A percentile compares a stretch with the other conserved stretches of the same genome.
phyloP scores from a whole-genome alignment of 2,329 filamentous ascomycete genomes.

The Aotearoamyces nothofagi region DNA sequence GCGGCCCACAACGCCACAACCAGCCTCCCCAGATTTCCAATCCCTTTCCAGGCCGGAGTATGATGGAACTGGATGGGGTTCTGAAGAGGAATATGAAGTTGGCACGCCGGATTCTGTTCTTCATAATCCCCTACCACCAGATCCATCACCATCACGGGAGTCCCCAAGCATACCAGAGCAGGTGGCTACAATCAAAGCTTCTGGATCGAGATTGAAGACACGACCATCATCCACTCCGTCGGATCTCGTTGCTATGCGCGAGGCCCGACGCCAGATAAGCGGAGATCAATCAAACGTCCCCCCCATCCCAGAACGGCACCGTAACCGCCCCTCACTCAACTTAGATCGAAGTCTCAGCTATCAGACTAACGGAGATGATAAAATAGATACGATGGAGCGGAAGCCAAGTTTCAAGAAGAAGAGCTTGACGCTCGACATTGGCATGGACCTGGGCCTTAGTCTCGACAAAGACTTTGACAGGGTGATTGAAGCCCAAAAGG shows the following conservation, averaged over 20 bases:
- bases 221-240: conserved; percentile 76
- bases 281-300: conserved; percentile 48
- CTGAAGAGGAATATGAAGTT: conserved; percentile 37
- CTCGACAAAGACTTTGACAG: conserved; percentile 88
- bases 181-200: conserved; percentile 76
- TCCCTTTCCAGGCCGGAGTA: conserved; percentile 44
- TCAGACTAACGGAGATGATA: conserved; percentile 16
- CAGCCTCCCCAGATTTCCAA: conserved; percentile 19
- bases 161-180: conserved; percentile 63
- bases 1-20: conserved; percentile 6
- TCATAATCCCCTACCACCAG: conserved; percentile 45
- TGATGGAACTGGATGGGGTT: conserved; percentile 45
- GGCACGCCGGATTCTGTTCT: conserved; percentile 84
- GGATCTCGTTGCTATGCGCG: conserved; percentile 72
- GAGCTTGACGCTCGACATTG: conserved; percentile 65
- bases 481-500: conserved; percentile 95
- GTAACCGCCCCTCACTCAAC: conserved; percentile 35
- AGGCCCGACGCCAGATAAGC: conserved; percentile 73
- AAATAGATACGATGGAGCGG: conserved; percentile 25
- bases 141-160: conserved; percentile 17
- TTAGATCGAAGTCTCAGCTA: conserved; percentile 16
- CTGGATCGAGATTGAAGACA: conserved; percentile 76
- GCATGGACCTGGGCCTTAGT: conserved; percentile 64
- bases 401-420: conserved; percentile 66
- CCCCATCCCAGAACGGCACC: conserved; percentile 44